Evolutionary conservation across 768 basidiomycete genomes (phyloP), one percentile per base, ranked within the genome.

Genomic region (Plicaturopsis crispa): DNA sequence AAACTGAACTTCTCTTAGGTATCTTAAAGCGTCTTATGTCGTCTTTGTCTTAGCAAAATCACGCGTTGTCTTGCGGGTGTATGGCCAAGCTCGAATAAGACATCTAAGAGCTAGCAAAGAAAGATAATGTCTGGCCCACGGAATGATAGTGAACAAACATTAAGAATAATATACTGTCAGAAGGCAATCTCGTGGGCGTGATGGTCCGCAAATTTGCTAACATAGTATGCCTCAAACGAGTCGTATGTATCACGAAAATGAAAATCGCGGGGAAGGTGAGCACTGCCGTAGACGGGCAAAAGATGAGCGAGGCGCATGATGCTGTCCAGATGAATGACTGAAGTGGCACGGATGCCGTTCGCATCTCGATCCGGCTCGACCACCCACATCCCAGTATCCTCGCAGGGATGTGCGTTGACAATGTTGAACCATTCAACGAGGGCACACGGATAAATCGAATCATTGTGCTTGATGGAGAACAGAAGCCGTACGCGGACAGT

Each of bases 181-280:
- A 50, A 53, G 8, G 45, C 43, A 4, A 53, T 55, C 31, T 49
- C 46, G 35, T 52, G 47, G 2, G 43, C 28, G 22, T 60, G 54
- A 36, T 60, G 50, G 33, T 58, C 49, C 12, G 45, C 41, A 35
- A 42, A 60, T 16, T 51, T 54, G 22, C 57, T 60, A 4, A 56
- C 44, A 41, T 56, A 56, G 38, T 41, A 53, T 0, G 40, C 34
- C 3, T 21, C 11, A 19, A 52, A 59, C 13, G 36, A 33, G 32
- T 57, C 34, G 3, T 49, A 32, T 11, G 41, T 43, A 28, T 54
- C 36, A 18, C 33, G 38, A 18, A 44, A 35, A 14, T 24, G 35
- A 13, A 52, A 31, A 13, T 44, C 26, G 12, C 24, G 36, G 2
- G 48, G 48, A 0, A 54, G 14, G 7, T n/a, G 6, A 12, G 39